A percentile compares a stretch with the other conserved stretches of the same genome.
phyloP scores from a whole-genome alignment of 495 filamentous ascomycete genomes.

The Hyaloscypha finlandica region DNA sequence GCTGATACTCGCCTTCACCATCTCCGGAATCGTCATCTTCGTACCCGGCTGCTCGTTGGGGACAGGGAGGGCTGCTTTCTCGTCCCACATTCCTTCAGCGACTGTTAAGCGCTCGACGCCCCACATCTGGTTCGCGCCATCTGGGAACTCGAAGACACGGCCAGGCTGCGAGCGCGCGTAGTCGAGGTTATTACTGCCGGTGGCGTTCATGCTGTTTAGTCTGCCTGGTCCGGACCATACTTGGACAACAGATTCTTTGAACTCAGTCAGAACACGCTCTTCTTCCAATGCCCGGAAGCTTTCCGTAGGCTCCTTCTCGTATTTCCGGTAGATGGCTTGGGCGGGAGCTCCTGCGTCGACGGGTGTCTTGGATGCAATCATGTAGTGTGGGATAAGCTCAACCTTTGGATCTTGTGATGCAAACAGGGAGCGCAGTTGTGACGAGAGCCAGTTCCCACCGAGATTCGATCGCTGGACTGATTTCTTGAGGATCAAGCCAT shows the following conservation, averaged over 20 bases:
- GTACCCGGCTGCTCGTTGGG: slow-evolving; percentile 42
- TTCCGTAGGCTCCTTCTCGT: slow-evolving; percentile 62
- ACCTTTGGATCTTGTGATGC: slow-evolving; percentile 73
- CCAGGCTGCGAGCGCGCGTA: slow-evolving; percentile 62
- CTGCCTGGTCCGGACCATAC: slow-evolving; percentile 84
- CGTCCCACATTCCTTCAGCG: slow-evolving; percentile 87
- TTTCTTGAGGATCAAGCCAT: slow-evolving; percentile 91
- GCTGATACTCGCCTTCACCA: slow-evolving; percentile 75
- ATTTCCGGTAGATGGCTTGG: slow-evolving; percentile 68
- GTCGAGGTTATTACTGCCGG: slow-evolving; percentile 67
- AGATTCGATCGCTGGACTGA: slow-evolving; percentile 80
- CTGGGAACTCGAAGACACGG: slow-evolving; percentile 93
- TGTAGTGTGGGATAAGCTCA: slow-evolving; percentile 80
- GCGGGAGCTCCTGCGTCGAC: slow-evolving; percentile 87
- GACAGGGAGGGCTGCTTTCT: slow-evolving; percentile 59
- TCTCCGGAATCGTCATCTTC: slow-evolving; percentile 69
- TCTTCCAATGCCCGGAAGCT: slow-evolving; percentile 83
- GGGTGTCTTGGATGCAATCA: slow-evolving; percentile 79
- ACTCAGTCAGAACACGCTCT: slow-evolving; percentile 89
- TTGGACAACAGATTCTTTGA: slow-evolving; percentile 96
- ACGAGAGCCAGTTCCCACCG: slow-evolving; percentile 85
- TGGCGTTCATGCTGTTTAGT: slow-evolving; percentile 51
- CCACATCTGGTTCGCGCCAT: slow-evolving; percentile 94
- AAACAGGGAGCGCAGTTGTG: slow-evolving; percentile 83
- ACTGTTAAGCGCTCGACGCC: slow-evolving; percentile 81